These are phyloP conservation scores for Phytopythium mirpurense DNA, from an alignment of 352 stramenopile species.

Conservation along the genomic window DNA sequence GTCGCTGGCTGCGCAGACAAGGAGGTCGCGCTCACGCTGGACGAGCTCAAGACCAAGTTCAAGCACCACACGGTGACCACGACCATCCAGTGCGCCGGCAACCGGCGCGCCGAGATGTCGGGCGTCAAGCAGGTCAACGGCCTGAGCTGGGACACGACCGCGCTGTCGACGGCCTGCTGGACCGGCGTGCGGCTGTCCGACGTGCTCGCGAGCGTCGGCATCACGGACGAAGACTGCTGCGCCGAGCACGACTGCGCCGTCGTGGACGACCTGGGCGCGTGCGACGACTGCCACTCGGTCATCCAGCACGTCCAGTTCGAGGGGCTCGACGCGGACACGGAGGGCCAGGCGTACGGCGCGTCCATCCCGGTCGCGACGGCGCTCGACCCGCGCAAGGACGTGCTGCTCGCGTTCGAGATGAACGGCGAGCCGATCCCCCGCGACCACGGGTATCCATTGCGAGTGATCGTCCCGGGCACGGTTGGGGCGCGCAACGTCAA, in stretches of 20 bases:
- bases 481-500: constrained; percentile 97
- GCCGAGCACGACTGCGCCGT: constrained; percentile 46
- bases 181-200: constrained; percentile 91
- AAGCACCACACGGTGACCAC: constrained; percentile 88
- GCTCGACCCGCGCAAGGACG: constrained; percentile 92
- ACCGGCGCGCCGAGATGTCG: constrained; percentile 93
- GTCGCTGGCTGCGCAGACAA: constrained; percentile 13
- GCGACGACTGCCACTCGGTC: constrained; percentile 55
- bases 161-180: constrained; percentile 95
- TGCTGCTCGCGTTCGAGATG: constrained; percentile 99
- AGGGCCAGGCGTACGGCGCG: constrained; percentile 81
- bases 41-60: constrained; percentile 93
- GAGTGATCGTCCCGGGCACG: constrained; percentile 94
- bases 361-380: constrained; percentile 94
- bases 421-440: constrained; percentile 91
- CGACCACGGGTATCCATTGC: constrained; percentile 96
- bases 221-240: constrained; percentile 71
- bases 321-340: constrained; percentile 72
- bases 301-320: constrained; percentile 87
- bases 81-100: constrained; percentile 97
- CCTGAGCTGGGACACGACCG: constrained; percentile 82
- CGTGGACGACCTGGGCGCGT: constrained; percentile 45
- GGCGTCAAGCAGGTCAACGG: constrained; percentile 87
- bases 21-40: constrained; percentile 41
- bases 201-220: constrained; percentile 85